Base-by-base conservation (phyloP, 345 rosid species). In the Lepidium aucheri region DNA sequence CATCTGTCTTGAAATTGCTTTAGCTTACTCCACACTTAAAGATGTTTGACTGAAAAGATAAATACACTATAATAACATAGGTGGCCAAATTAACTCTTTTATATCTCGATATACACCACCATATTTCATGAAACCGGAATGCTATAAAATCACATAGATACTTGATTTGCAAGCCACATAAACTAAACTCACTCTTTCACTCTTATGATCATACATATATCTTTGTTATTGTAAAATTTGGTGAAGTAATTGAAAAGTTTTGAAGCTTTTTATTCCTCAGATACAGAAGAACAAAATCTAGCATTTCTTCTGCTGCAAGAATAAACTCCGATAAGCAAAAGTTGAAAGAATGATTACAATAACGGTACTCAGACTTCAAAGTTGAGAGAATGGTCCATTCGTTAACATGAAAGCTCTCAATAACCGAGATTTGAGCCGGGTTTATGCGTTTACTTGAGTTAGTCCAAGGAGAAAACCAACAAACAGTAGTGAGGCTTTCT, bases 311-410 rank as follows among this genome's bases (percentile, higher is more conserved):
- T 47, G 70, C 75, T 30, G 50, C 40, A 55, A 55, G 70, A 72
- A 72, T 72, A 39, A 65, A 63, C 18, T 63, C 59, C 59, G 49
- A 72, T 64, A 64, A 39, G 60, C 56, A 63, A 72, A 26, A 63
- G 65, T 56, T 56, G 65, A 72, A 72, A 64, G 76, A 72, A 72
- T 72, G 70, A 72, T 72, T 49, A 63, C 76, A 70, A 43, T 52
- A 53, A 22, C 53, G 53, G 65, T 64, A 39, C 70, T 72, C 70
- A 72, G 22, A 64, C 70, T 56, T 64, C 76, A 64, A 56, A 55
- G 46, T 42, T 64, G 45, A 71, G 55, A 71, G 59, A 71, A 71
- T 71, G 69, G 15, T 44, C 68, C 68, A 45, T 52, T 8, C 61
- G 74, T 69, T 44, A 69, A 52, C 41, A 51, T 28, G 74, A 61